Conservation (phyloP, 371 early-diverging fungal genomes). For the Actinomucor elegans region DNA sequence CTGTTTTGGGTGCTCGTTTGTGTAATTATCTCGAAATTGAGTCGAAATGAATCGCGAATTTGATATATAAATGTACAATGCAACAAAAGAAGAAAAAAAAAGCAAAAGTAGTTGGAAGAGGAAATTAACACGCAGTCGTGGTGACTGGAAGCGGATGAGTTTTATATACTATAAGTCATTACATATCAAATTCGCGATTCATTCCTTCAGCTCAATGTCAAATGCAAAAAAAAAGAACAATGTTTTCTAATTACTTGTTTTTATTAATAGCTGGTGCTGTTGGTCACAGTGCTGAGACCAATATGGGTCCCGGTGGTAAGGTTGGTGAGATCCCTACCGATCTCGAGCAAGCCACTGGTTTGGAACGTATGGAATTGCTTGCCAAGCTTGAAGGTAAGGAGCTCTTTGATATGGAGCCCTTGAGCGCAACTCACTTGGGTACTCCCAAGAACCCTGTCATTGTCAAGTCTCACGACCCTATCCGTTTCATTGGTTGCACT, state of each 20-base stretch:
- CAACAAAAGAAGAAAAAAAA: too few species aligned
- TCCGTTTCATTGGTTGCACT: constrained; percentile 92
- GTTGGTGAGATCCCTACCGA: constrained; percentile 78
- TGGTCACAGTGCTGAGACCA: constrained; percentile 48
- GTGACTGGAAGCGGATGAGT: too few species aligned
- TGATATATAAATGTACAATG: too few species aligned
- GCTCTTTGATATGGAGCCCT: constrained; percentile 85
- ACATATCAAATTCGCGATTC: too few species aligned
- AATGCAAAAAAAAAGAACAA: not conserved
- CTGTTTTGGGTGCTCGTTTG: constrained; percentile 36
- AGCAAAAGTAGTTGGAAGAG: too few species aligned
- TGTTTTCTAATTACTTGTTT: too few species aligned
- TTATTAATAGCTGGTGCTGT: constrained; percentile 33
- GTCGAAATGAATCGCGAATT: too few species aligned
- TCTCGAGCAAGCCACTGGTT: constrained; percentile 90
- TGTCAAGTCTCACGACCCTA: constrained; percentile 80
- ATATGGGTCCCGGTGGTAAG: constrained; percentile 69
- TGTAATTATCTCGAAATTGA: constrained; percentile 23
- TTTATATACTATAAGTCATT: too few species aligned
- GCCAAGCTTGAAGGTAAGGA: constrained; percentile 85
- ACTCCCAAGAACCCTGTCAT: constrained; percentile 87
- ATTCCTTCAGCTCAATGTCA: too few species aligned
- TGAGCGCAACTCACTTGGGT: constrained; percentile 75
- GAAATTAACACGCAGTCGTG: too few species aligned
- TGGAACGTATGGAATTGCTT: constrained; percentile 89